phyloP scores from a whole-genome alignment of 75 land plant species.

The Pinus albicaulis region DNA sequence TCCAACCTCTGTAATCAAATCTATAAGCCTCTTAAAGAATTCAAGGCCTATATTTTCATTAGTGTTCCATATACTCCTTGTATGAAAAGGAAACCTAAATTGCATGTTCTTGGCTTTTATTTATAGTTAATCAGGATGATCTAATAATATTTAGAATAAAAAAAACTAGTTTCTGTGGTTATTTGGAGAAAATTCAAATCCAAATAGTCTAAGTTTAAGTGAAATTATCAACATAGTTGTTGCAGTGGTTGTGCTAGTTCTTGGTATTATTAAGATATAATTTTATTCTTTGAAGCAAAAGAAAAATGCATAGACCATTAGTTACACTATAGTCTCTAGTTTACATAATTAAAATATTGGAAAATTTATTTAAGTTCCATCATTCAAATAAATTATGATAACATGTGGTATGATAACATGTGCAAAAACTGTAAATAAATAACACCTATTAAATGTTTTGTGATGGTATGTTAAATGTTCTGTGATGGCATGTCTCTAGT shows the following conservation, averaged over 20 bases:
- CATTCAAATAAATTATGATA: too few relatives aligned
- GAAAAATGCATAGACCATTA: constrained; percentile 2
- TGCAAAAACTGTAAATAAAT: too few relatives aligned
- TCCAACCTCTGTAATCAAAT: constrained; percentile 57
- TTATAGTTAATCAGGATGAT: background rate
- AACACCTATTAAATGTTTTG: too few relatives aligned
- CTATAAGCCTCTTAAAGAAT: constrained; percentile 43
- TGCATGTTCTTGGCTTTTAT: background rate
- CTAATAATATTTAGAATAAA: background rate
- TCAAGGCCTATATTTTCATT: constrained; percentile 57
- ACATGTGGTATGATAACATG: too few relatives aligned
- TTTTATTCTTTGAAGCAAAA: constrained; percentile 14
- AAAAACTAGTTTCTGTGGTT: too few relatives aligned
- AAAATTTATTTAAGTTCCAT: too few relatives aligned
- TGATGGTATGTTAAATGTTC: too few relatives aligned
- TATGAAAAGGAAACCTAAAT: background rate
- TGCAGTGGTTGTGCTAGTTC: background rate
- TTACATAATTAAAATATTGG: too few relatives aligned
- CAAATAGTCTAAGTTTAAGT: background rate
- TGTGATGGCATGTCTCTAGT: too few relatives aligned
- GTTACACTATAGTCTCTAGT: too few relatives aligned
- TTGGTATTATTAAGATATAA: background rate
- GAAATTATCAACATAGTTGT: background rate
- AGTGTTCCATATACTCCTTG: constrained; percentile 28
- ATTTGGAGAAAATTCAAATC: background rate